Conservation (phyloP, 371 early-diverging fungal species). For the Mucor saturninus region DNA sequence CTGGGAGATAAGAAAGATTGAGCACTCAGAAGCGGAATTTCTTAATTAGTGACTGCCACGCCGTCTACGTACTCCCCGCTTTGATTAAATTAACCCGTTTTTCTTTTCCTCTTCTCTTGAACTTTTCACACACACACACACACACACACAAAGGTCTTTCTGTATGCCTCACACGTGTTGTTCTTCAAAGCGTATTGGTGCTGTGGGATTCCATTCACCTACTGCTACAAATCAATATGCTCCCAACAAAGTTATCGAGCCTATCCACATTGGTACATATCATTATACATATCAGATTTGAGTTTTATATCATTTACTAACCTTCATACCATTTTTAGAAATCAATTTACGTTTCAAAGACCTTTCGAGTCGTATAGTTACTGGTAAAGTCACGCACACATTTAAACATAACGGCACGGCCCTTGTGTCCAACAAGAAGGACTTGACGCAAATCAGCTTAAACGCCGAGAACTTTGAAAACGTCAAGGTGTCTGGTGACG, state of each 20-base stretch:
- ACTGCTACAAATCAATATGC: slow-evolving; percentile 44
- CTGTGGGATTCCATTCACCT: slow-evolving; percentile 25
- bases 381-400: slow-evolving; percentile 35
- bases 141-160: neutral
- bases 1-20: too few species aligned
- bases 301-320: too few species aligned
- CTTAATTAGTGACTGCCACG: too few species aligned
- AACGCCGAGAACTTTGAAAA: slow-evolving; percentile 46
- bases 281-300: too few species aligned
- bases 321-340: slow-evolving; percentile 22
- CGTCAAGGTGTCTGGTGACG: slow-evolving; percentile 29
- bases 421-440: slow-evolving; percentile 11
- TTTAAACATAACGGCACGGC: slow-evolving; percentile 31
- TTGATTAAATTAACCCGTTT: neutral
- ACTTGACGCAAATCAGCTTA: slow-evolving; percentile 26
- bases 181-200: neutral
- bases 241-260: slow-evolving; percentile 47
- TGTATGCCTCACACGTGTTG: slow-evolving; percentile 12
- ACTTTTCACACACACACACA: neutral
- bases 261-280: slow-evolving; percentile 40
- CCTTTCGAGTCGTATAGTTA: slow-evolving; percentile 22
- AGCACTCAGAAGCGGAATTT: too few species aligned
- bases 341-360: slow-evolving; percentile 40
- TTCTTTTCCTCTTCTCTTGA: neutral
- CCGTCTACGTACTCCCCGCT: neutral